Conservation (phyloP, 495 filamentous ascomycete species). For the Talaromyces thailandensis region DNA sequence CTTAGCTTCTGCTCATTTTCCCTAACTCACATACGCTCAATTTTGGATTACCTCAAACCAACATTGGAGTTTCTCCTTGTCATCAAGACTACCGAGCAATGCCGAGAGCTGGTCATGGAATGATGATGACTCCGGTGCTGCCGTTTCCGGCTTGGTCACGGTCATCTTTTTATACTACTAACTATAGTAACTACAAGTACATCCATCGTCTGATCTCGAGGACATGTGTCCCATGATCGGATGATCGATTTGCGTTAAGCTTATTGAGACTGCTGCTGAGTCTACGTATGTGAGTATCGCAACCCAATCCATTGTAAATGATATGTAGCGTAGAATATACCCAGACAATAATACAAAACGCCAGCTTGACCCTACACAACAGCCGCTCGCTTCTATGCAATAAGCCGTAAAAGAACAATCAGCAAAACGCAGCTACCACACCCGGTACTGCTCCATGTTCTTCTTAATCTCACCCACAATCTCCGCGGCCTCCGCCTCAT, state of each 20-base stretch:
- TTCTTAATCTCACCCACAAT: constrained; percentile 80
- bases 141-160: neutral
- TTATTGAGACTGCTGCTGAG: neutral
- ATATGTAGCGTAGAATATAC: neutral
- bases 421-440: constrained; percentile 13
- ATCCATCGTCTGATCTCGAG: neutral
- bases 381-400: neutral
- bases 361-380: neutral
- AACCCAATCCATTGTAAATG: neutral
- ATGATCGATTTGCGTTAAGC: neutral
- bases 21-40: neutral
- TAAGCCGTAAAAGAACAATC: neutral
- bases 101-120: neutral
- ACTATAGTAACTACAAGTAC: too few species aligned
- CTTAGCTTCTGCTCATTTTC: neutral
- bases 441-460: constrained; percentile 45
- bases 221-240: neutral
- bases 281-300: neutral
- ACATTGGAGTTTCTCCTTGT: neutral
- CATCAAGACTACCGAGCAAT: neutral
- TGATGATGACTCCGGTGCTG: neutral
- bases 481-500: constrained; percentile 68
- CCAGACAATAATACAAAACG: constrained; percentile 3
- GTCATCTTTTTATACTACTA: neutral
- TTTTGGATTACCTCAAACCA: too few species aligned